Base-by-base conservation (phyloP, 2,329 filamentous ascomycete genomes). In the Geosmithia morbida region DNA sequence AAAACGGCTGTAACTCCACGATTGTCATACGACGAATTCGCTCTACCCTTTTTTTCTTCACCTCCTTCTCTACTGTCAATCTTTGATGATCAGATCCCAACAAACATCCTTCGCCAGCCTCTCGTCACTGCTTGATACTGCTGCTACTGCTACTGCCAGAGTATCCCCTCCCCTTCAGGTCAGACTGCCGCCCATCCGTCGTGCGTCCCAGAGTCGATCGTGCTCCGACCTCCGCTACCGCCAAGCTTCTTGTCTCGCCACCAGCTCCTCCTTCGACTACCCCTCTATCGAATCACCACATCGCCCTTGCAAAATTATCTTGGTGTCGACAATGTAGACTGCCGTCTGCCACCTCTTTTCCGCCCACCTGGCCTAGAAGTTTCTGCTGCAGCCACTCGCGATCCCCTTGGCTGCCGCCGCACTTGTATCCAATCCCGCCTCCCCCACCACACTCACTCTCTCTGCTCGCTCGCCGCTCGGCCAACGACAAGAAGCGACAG, bases 401-500 rank as follows among this genome's bases (percentile, higher is more conserved):
- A 3, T 11, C 33, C 11, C 33, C 14, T 11, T 16, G 10, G 33
- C 33, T 37, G 33, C 33, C 33, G 33, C 33, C 33, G 11, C 13
- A 37, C 33, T 16, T 13, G 33, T 37, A 37, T 37, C 33, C 11
- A 37, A 26, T 26, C 22, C 22, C 22, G 22, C 8, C 22, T 37
- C 10, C 20, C 22, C 44, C 19, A 45, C 44, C 44, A 45, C 17
- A 37, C 44, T 30, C 5, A n/a, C n/a, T 16, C 44, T 16, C 44
- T 26, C 22, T 26, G 22, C 4, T 26, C 16, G 40, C 45, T 8
- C 10, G 33, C 22, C 22, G 30, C 17, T 45, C 29, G 13, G 43
- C 26, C 19, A 22, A 26, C 43, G 22, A 13, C 22, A 20, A 47
- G 7, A 29, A 29, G 18, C 13, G 37, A 39, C 51, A 58, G 70